Percentiles rank a stretch among this genome's conserved stretches.
Evolutionary conservation across 1,284 basidiomycete genomes (phyloP).

Genomic region (Quambalaria eucalypti): DNA sequence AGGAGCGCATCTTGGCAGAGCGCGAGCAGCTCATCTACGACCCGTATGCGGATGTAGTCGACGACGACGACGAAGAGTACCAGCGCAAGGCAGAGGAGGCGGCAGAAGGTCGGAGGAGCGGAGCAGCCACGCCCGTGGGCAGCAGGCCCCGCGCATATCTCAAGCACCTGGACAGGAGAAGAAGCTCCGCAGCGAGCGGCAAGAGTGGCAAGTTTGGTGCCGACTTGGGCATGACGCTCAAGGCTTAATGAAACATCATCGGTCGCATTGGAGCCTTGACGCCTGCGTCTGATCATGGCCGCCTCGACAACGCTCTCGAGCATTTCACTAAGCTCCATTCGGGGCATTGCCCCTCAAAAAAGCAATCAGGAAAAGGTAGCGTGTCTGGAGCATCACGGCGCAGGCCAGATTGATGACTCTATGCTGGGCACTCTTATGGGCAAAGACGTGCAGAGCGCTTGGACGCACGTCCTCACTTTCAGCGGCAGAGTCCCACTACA

Average conservation of each 20-base stretch:
- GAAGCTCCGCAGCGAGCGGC: not conserved
- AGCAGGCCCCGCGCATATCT: not conserved
- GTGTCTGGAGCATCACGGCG: too few species aligned
- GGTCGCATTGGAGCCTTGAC: too few species aligned
- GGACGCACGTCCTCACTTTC: too few species aligned
- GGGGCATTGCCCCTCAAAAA: too few species aligned
- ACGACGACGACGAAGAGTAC: slow-evolving; percentile 19
- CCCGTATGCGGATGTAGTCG: slow-evolving; percentile 4
- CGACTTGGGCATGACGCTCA: not conserved
- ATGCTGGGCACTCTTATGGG: too few species aligned
- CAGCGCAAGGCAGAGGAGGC: not conserved
- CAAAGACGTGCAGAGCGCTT: too few species aligned
- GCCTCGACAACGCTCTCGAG: too few species aligned
- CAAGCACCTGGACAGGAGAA: slow-evolving; percentile 1
- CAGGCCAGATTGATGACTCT: too few species aligned
- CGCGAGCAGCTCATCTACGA: slow-evolving; percentile 25
- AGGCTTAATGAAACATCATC: not conserved
- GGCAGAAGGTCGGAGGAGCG: not conserved
- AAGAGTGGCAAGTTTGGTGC: slow-evolving; percentile 1
- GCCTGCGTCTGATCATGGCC: too few species aligned
- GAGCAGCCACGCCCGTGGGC: not conserved
- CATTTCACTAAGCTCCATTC: too few species aligned
- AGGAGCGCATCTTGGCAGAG: slow-evolving; percentile 38
- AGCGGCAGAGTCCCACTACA: too few species aligned
- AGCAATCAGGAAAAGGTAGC: too few species aligned